Evolutionary conservation across 495 filamentous ascomycete species (phyloP), one percentile per base, ranked within the genome.

Genomic region (Trichoderma reesei): DNA sequence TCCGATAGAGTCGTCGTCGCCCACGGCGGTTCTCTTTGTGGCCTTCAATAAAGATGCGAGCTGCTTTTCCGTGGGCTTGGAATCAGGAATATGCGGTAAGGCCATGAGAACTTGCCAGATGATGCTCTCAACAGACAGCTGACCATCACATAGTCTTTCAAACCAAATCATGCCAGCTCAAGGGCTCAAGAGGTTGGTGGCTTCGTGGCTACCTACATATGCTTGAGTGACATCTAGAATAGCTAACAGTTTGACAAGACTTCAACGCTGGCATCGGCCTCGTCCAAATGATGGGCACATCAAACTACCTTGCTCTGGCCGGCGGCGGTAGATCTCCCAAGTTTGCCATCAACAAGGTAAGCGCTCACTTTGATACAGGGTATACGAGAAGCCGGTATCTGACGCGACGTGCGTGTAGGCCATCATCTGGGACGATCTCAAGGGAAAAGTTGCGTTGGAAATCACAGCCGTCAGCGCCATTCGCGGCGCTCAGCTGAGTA

Each of bases 381-480:
- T 54, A 11, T 51, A 48, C 67, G n/a, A 64, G 62, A 10, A 38
- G 63, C 13, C 16, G n/a, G 41, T 61, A 18, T 20, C 41, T 48
- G 42, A 36, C 7, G 31, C 34, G 31, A 36, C 41, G 34, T 59
- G 11, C 14, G 39, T 33, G 33, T 51, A 90, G 88, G 80, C 92
- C 65, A 83, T 96, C 36, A 89, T 97, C 65, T 98, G 93, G 94
- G 92, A 98, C 72, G 91, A 96, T 68, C 81, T 80, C 33, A 91
- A 89, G 67, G 85, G 88, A 66, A 90, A 89, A 69, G 81, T 84
- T 6, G 87, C 84, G 34, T 83, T 92, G 54, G 76, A 79, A 63
- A 78, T 82, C 67, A 75, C 76, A 41, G 73, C 74, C 13, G 68
- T 79, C 9, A 78, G 85, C 0, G 82, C 95, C 51, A 86, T 96